Base-by-base conservation (phyloP, 805 yeast genomes). In the Candida jianshihensis region DNA sequence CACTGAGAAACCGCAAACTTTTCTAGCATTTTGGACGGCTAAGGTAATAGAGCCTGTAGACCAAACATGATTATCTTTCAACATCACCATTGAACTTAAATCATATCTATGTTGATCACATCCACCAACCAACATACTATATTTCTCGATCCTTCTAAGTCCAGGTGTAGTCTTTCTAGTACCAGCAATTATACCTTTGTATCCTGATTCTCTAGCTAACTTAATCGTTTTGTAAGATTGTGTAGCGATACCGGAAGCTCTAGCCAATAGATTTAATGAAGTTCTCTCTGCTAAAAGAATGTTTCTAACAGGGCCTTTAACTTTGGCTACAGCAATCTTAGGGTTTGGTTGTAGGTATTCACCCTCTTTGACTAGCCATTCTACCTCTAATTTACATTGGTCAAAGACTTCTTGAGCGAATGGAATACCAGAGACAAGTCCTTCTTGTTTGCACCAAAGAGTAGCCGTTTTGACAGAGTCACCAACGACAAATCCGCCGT, bases 91-190 rank as follows among this genome's bases (percentile, higher is more conserved):
- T 2, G 92, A 75, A 31, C 92, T 80, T 38, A 89, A 72, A 56
- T 90, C 97, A 54, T 86, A 86, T 44, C 97, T 70, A 59, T 89
- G 97, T 37, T 92, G 73, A 55, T 89, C 97, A 38, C 86, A 83
- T 4, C 97, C 97, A 22, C 97, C 97, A 9, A 89, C 94, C 22
- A 86, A 63, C 97, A 89, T 90, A 18, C 95, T 81, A 61, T 89
- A 89, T 57, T 89, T 89, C 56, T 89, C 97, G 39, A 90, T 62
- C 30, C 80, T 66, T 52, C 97, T 75, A 43, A 89, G 71, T 0
- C 97, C 97, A 0, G 97, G 97, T 0, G 97, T 90, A n/a, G 97
- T 90, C 61, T 89, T 89, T 55, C 97, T 74, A 1, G 97, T 89
- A 6, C 97, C 97, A 0, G 97, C 97, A 55, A 89, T 87, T 18